Evolutionary conservation across 73 alveolate genomes (phyloP), one percentile per base, ranked within the genome.

Genomic region (Stentor coeruleus): DNA sequence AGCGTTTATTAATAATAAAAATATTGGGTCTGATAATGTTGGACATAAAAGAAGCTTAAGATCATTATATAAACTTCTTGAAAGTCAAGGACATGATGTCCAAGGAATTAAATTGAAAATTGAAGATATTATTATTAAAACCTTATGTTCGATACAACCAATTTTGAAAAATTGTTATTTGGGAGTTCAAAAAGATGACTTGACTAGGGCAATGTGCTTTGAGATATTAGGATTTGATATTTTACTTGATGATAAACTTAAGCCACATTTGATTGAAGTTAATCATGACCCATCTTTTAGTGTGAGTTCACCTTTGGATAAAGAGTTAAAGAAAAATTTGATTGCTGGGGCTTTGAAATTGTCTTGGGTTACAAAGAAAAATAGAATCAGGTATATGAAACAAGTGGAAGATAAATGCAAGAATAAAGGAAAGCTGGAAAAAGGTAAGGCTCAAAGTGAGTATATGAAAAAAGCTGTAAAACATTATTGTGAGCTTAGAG

Each of bases 1-100:
- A 0, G 85, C 88, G 57, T 96, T 95, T 82, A 86, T 90, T 14
- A 82, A 72, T n/a, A 89, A 83, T 58, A 75, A 77, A 74, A 92
- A 75, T 6, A 84, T 33, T 20, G 38, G 39, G 0, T 28, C 30
- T n/a, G 83, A 75, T 33, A 35, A 75, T 75, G 81, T 36, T 20
- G 83, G 83, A 1, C 84, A 33, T 73, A 59, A 35, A 38, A 0
- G 59, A 41, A 49, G 58, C 30, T 39, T 77, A 11, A n/a, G 57
- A 14, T 20, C 82, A 42, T 11, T 14, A 15, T 35, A 28, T 55
- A 58, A 57, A 0, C 26, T 76, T 14, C n/a, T 42, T 14, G 81
- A 77, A 77, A 15, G 57, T 49, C 11, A 77, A 77, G 85, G 85
- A 57, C 37, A 49, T 55, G 85, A 77, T 31, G 59, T 58, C 40